Evolutionary conservation across 140 eudicot genomes (phyloP).

Genomic region (Cichorium intybus): DNA sequence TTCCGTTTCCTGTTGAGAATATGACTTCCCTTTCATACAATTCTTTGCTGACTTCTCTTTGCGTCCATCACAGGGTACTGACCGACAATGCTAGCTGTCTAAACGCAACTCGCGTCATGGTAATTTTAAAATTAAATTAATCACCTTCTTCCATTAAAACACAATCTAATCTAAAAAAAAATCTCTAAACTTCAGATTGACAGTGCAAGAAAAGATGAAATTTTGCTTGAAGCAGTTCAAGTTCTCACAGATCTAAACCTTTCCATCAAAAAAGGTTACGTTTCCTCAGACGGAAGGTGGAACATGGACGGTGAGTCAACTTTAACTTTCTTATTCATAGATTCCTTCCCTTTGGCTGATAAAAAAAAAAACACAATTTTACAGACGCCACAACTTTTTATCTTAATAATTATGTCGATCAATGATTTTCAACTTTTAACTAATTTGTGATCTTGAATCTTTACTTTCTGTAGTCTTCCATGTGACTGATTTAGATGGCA

Average conservation of each 20-base stretch:
- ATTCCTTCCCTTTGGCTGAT: not conserved
- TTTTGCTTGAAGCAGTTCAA: slow-evolving; percentile 92
- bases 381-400: not conserved
- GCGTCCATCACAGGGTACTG: slow-evolving; percentile 52
- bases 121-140: slow-evolving; percentile 18
- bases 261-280: slow-evolving; percentile 84
- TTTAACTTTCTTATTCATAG: not conserved
- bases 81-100: slow-evolving; percentile 90
- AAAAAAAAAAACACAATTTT: not conserved
- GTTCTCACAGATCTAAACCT: slow-evolving; percentile 84
- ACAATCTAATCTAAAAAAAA: not conserved
- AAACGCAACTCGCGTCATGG: slow-evolving; percentile 78
- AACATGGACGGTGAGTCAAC: slow-evolving; percentile 81
- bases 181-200: slow-evolving; percentile 49
- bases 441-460: slow-evolving; percentile 2
- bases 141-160: not conserved
- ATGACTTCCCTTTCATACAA: slow-evolving; percentile 18
- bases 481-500: slow-evolving; percentile 81
- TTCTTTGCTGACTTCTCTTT: not conserved
- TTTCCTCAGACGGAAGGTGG: slow-evolving; percentile 96
- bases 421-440: slow-evolving; percentile 13
- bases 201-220: slow-evolving; percentile 87
- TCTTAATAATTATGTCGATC: slow-evolving; percentile 12
- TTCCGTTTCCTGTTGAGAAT: slow-evolving; percentile 7
- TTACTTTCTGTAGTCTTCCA: slow-evolving; percentile 70